These are phyloP conservation scores for Umbelopsis isabellina DNA, from an alignment of 192 early-diverging fungal species.

Conservation along the genomic window DNA sequence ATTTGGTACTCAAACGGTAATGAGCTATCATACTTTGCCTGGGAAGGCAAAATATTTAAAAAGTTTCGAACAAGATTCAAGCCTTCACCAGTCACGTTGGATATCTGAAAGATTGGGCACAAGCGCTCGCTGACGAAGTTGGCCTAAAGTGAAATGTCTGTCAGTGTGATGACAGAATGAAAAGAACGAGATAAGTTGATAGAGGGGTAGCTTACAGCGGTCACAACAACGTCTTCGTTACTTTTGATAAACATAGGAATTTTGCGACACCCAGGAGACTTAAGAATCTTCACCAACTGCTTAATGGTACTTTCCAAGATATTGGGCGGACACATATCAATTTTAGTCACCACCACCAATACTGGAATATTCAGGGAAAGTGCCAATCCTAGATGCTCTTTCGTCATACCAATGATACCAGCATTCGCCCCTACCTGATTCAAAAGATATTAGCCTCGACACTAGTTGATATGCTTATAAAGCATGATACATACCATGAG, in stretches of 20 bases:
- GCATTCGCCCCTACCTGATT: slow-evolving; percentile 70
- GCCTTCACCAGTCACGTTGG: slow-evolving; percentile 83
- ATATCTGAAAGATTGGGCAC: slow-evolving; percentile 95
- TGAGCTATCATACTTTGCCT: slow-evolving; percentile 59
- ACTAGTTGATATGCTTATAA: slow-evolving; percentile 22
- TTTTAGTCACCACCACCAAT: slow-evolving; percentile 92
- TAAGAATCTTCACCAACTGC: slow-evolving; percentile 82
- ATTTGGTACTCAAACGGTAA: slow-evolving; percentile 80
- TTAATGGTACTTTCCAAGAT: slow-evolving; percentile 83
- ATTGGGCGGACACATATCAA: slow-evolving; percentile 90
- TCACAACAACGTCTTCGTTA: slow-evolving; percentile 74
- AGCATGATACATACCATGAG: slow-evolving; percentile 58
- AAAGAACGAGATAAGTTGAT: no score
- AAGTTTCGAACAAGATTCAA: slow-evolving; percentile 74
- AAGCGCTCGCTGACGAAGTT: slow-evolving; percentile 87
- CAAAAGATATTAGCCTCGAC: background rate
- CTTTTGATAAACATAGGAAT: slow-evolving; percentile 86
- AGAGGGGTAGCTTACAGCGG: slow-evolving; percentile 54
- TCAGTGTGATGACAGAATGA: background rate
- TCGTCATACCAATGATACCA: slow-evolving; percentile 91
- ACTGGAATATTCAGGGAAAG: slow-evolving; percentile 87
- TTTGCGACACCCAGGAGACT: slow-evolving; percentile 89
- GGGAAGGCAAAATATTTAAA: slow-evolving; percentile 78
- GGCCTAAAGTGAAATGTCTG: slow-evolving; percentile 17
- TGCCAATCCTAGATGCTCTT: slow-evolving; percentile 90